Evolutionary conservation across 257 asterid genomes (phyloP).

Genomic region (Galeopsis tetrahit): DNA sequence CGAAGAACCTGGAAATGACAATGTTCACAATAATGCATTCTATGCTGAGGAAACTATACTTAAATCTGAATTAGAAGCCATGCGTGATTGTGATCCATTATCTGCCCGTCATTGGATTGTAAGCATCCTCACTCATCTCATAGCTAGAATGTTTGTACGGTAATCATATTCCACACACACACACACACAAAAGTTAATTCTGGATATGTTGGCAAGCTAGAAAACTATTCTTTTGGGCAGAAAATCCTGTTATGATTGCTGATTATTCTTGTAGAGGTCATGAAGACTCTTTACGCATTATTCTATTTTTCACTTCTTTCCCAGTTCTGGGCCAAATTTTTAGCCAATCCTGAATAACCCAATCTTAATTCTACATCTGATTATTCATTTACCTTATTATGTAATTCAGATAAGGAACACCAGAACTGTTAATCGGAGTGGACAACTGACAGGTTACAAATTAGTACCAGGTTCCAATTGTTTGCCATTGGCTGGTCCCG

Average conservation of each 20-base stretch:
- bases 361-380: constrained; percentile 6
- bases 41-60: constrained; percentile 92
- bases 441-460: constrained; percentile 90
- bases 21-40: constrained; percentile 91
- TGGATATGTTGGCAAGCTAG: constrained; percentile 23
- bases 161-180: not conserved
- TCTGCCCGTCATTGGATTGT: constrained; percentile 98
- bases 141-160: constrained; percentile 12
- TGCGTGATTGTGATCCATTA: constrained; percentile 89
- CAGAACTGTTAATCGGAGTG: constrained; percentile 83
- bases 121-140: constrained; percentile 41
- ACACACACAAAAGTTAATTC: not conserved
- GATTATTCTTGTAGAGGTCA: constrained; percentile 27
- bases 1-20: constrained; percentile 90
- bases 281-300: not conserved
- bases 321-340: not conserved
- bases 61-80: constrained; percentile 84
- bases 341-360: not conserved
- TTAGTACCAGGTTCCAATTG: constrained; percentile 92
- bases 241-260: constrained; percentile 15
- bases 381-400: not conserved
- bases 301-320: not conserved
- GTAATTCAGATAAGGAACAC: constrained; percentile 80
- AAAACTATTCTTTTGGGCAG: not conserved
- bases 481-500: constrained; percentile 89